Evolutionary conservation across 2,329 filamentous ascomycete genomes (phyloP), one percentile per base, ranked within the genome.

Genomic region (Diplodia seriata): DNA sequence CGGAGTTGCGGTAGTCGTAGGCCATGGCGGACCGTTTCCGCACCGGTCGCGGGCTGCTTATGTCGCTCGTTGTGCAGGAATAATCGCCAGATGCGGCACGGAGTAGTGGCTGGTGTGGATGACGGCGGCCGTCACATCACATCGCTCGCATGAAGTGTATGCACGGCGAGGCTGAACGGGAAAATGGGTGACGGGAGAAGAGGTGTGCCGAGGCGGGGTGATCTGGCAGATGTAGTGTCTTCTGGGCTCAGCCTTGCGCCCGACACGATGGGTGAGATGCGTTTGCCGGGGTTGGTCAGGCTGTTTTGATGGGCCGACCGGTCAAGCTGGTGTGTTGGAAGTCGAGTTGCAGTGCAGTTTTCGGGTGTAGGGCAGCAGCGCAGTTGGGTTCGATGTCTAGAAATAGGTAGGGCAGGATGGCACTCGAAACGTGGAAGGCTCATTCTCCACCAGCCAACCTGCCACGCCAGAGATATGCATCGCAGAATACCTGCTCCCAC

Each of bases 1-100:
- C 71, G 69, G 68, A 68, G 67, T 70, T 72, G 72, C 78, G 78
- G 70, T 80, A 81, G 68, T 82, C 78, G 75, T 82, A 82, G 64
- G 80, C 79, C 79, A 82, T 82, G 61, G 51, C 54, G 61, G 61
- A 40, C 50, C 47, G 47, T 38, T 64, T 29, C 54, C 9, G 56
- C 56, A 31, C 38, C 56, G 56, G 56, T 62, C 15, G 57, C 40
- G 57, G 57, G 23, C 40, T 62, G 57, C 57, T 62, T 62, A 62
- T 63, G 59, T 63, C 59, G 59, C 59, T 63, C n/a, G 43, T 51
- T 47, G 59, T 53, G 59, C 59, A 63, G 59, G 59, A 51, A 26
- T 51, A 51, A 51, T 63, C 43, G 59, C 59, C 59, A 23, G 50
- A 63, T 33, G 23, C 43, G 59, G 59, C 47, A 63, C 43, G 26